Evolutionary conservation across 2,329 filamentous ascomycete genomes (phyloP), one percentile per base, ranked within the genome.

Genomic region (Alternaria sp.): DNA sequence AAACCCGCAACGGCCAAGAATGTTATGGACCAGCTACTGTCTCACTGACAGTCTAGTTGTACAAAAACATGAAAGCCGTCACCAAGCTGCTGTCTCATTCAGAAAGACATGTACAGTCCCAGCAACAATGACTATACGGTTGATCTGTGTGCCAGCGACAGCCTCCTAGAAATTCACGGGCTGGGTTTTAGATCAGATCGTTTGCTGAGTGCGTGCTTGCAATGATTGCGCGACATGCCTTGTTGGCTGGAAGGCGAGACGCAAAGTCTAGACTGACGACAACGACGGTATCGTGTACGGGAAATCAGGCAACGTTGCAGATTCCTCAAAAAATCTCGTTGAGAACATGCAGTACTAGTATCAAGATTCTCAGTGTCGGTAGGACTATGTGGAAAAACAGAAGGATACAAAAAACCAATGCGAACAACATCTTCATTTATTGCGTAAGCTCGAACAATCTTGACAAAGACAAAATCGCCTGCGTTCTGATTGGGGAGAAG

Each of bases 321-420:
- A 82, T 77, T 26, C 77, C 59, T 81, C 80, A 71, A 81, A 83
- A 4, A 79, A 62, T 83, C 81, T 66, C 83, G 78, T 55, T 82
- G 79, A 1, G 81, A 78, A 53, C 81, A 82, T 4, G 81, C 81
- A 26, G 83, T 78, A 32, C 77, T 78, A 1, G 78, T 77, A 57
- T 83, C 83, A 64, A 83, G 69, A 54, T 83, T 81, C 64, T 83
- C 51, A 83, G 76, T 4, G 79, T 81, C 8, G 79, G 78, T 34
- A 82, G 71, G 11, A 83, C 71, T 8, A 70, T 68, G 53, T 83
- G 81, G 3, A 8, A 79, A 79, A 12, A 83, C 73, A 5, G 73
- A 68, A 1, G 75, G 72, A 18, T 76, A 73, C 43, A 83, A 71
- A 26, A 78, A 74, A n/a, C 80, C 80, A 5, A 81, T 78, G 68